phyloP scores from a whole-genome alignment of 2,329 filamentous ascomycete species.

The Claviceps africana region DNA sequence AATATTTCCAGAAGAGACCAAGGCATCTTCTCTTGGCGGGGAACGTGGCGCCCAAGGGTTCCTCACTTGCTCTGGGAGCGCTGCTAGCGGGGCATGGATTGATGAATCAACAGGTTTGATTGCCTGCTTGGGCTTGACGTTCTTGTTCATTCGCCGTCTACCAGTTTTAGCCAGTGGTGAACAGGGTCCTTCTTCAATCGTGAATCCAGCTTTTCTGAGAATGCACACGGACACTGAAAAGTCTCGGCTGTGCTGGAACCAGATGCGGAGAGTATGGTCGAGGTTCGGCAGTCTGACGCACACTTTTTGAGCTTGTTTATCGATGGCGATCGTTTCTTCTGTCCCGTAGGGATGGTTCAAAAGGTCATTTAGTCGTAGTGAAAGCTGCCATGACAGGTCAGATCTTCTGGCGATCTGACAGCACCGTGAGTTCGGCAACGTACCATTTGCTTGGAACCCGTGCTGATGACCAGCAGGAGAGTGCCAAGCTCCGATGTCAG shows the following conservation, averaged over 20 bases:
- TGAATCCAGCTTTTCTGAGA: slow-evolving; percentile 18
- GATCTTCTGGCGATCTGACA: neutral
- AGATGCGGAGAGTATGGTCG: slow-evolving; percentile 12
- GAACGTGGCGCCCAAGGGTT: slow-evolving; percentile 6
- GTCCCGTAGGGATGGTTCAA: slow-evolving; percentile 2
- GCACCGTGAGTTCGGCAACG: neutral
- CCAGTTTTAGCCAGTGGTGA: neutral
- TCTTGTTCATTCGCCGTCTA: neutral
- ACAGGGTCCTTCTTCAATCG: slow-evolving; percentile 10
- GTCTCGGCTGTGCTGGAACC: slow-evolving; percentile 19
- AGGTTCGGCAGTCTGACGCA: slow-evolving; percentile 14
- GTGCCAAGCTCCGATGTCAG: slow-evolving; percentile 2
- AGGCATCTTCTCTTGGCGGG: neutral
- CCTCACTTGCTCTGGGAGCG: neutral
- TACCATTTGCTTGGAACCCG: slow-evolving; percentile 4
- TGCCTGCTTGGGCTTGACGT: neutral
- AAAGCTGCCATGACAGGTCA: slow-evolving; percentile 3
- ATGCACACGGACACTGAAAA: slow-evolving; percentile 19
- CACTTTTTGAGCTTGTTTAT: slow-evolving; percentile 11
- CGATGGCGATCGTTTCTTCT: slow-evolving; percentile 8
- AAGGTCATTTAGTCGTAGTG: slow-evolving; percentile 5
- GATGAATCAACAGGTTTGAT: neutral
- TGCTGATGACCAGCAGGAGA: slow-evolving; percentile 1
- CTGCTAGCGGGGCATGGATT: slow-evolving; percentile 11
- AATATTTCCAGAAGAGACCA: neutral